phyloP scores from a whole-genome alignment of 805 yeast species.

The Lipomyces spencermartinsiae region DNA sequence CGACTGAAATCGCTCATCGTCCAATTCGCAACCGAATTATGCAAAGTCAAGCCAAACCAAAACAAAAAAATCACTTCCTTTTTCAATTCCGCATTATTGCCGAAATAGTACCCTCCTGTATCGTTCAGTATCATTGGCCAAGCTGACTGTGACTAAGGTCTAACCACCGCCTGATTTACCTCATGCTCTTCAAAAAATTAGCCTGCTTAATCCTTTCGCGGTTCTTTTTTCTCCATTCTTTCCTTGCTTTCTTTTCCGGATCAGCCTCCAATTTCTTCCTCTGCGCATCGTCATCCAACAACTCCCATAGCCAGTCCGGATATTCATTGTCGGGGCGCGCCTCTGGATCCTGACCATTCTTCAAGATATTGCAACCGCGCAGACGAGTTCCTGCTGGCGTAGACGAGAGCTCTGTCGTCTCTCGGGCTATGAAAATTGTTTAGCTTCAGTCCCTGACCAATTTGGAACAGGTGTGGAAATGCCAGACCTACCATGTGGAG shows the following conservation, averaged over 20 bases:
- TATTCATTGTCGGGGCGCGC: slow-evolving; percentile 88
- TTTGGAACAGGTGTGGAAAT: slow-evolving; percentile 2
- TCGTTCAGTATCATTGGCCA: background rate
- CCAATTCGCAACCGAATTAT: background rate
- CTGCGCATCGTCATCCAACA: slow-evolving; percentile 72
- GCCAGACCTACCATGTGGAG: background rate
- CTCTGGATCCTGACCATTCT: slow-evolving; percentile 83
- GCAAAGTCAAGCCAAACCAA: background rate
- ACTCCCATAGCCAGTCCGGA: slow-evolving; percentile 94
- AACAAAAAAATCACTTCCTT: background rate
- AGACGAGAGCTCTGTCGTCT: slow-evolving; percentile 4
- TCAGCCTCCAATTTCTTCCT: slow-evolving; percentile 61
- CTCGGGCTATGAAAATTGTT: background rate
- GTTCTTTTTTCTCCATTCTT: slow-evolving; percentile 69
- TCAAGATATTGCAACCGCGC: slow-evolving; percentile 78
- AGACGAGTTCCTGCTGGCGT: slow-evolving; percentile 52
- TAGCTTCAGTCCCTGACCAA: background rate
- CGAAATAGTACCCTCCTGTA: background rate
- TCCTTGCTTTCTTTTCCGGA: slow-evolving; percentile 72
- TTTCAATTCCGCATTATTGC: background rate
- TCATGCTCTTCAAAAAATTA: slow-evolving; percentile 68
- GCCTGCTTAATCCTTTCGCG: slow-evolving; percentile 73
- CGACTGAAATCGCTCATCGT: background rate
- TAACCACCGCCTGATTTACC: slow-evolving; percentile 6
- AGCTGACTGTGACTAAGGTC: background rate